Base-by-base conservation (phyloP, 768 basidiomycete genomes). In the Chalciporus piperatus region DNA sequence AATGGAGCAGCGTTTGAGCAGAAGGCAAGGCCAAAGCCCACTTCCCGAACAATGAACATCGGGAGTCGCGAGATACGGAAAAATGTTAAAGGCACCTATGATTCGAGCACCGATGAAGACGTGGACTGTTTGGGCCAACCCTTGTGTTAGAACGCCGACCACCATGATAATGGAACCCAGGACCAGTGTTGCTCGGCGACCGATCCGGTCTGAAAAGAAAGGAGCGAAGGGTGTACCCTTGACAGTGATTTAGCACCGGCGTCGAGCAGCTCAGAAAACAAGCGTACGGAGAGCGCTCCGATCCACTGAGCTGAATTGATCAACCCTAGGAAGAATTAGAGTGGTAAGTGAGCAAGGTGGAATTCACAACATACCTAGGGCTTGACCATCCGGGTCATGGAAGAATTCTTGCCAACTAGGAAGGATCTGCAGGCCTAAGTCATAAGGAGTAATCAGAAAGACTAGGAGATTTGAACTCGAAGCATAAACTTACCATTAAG, bases 231-330 rank as follows among this genome's bases (percentile, higher is more conserved):
- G 85, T 5, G 85, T 73, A 4, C 77, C 83, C 76, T 82, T 57
- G 3, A 45, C 48, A 14, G n/a, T 10, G 22, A 48, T 7, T 32
- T 16, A 38, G 38, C 16, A 35, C 33, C 22, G 41, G 16, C n/a
- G 5, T 47, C 22, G 5, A 28, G 13, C 35, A 27, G 50, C 16
- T 23, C 11, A 48, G n/a, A 22, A 37, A 13, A 11, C 17, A 37
- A 20, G 67, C 76, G 53, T 53, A 81, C 80, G 19, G 64, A 45
- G 28, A 84, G 60, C 54, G 78, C 76, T 16, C 84, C 83, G 41
- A 85, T 74, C 51, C 74, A 76, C 63, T 87, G 84, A 1, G 83
- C 83, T 9, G 83, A 81, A 55, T 82, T 84, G 51, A 88, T 80
- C 35, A 87, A 62, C 32, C 83, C 83, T 84, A 55, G 16, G 39